Percentiles rank a stretch among this genome's conserved stretches.
Evolutionary conservation across 1,139 yeast genomes (phyloP).

Genomic region (Diutina pseudorugosa): DNA sequence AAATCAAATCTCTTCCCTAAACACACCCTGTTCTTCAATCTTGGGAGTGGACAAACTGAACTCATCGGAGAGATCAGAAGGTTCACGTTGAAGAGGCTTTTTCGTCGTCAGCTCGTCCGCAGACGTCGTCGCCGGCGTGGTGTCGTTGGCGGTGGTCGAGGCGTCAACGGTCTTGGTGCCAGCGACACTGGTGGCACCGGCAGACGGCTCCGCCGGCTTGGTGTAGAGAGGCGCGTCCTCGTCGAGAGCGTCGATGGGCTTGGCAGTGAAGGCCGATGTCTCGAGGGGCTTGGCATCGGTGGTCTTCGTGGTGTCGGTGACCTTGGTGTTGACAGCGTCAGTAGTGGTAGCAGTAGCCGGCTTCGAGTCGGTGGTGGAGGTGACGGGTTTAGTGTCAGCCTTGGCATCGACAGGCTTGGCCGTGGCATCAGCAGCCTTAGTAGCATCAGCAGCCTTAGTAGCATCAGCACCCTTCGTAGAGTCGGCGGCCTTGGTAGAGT

Average conservation of each 20-base stretch:
- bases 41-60: background rate
- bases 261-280: background rate
- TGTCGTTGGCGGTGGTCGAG: background rate
- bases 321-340: background rate
- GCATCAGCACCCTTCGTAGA: too few species aligned
- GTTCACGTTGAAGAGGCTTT: background rate
- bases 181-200: background rate
- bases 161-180: background rate
- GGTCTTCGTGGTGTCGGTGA: background rate
- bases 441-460: too few species aligned
- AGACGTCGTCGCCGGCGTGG: background rate
- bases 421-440: too few species aligned
- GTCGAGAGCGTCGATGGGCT: background rate
- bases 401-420: too few species aligned
- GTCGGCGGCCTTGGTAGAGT: too few species aligned
- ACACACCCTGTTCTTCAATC: background rate
- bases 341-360: background rate
- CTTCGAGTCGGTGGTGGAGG: too few species aligned
- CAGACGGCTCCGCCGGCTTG: too few species aligned
- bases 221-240: background rate
- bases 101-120: background rate
- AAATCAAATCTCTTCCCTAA: background rate
- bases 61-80: background rate
- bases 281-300: background rate
- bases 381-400: too few species aligned